Percentiles rank a stretch among this genome's conserved stretches.
phyloP scores from a whole-genome alignment of 2,329 filamentous ascomycete species.

The Chaetomiaceae sp. region DNA sequence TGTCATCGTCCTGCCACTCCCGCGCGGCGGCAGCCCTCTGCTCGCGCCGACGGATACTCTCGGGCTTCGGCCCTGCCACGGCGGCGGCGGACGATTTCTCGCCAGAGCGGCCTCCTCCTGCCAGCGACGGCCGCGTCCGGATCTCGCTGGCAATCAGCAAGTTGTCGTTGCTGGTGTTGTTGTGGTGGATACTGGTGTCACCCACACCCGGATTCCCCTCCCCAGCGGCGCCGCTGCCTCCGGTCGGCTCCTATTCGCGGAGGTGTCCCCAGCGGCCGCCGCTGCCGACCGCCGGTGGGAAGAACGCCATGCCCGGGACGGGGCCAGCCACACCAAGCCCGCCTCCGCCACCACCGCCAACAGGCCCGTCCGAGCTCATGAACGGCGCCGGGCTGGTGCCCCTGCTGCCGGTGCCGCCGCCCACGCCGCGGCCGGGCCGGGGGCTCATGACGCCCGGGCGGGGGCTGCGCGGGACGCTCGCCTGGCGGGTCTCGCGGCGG shows the following conservation, averaged over 20 bases:
- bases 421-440: constrained; percentile 20
- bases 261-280: constrained; percentile 41
- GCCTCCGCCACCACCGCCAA: constrained; percentile 23
- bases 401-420: constrained; percentile 39
- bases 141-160: no score
- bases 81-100: no score
- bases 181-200: no score
- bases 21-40: no score
- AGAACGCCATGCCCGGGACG: constrained; percentile 35
- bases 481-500: constrained; percentile 50
- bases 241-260: constrained; percentile 34
- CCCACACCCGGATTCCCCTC: no score
- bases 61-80: no score
- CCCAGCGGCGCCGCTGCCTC: neutral
- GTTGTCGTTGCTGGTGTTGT: no score
- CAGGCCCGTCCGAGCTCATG: constrained; percentile 26
- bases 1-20: no score
- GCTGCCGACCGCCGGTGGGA: constrained; percentile 27
- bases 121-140: no score
- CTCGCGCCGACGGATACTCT: no score
- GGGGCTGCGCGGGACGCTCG: constrained; percentile 54
- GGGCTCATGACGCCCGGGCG: constrained; percentile 49
- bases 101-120: no score
- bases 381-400: constrained; percentile 44
- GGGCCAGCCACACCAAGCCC: constrained; percentile 7